These are phyloP conservation scores for Graphiopsis chlorocephala DNA, from an alignment of 2,329 filamentous ascomycete genomes.

Conservation along the genomic window DNA sequence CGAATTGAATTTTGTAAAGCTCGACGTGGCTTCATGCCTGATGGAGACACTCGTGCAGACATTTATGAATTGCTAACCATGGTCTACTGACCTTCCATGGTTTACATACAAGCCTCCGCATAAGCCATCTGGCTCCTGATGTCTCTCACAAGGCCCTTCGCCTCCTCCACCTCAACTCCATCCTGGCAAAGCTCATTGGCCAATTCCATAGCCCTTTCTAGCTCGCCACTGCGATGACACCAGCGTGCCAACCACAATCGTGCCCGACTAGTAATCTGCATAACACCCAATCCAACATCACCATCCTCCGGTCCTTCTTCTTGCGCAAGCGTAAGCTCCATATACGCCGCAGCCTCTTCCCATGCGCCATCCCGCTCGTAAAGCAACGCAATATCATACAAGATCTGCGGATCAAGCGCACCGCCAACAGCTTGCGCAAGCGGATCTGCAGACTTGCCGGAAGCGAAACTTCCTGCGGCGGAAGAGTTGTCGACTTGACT, in stretches of 20 bases:
- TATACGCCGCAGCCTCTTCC: conserved; percentile 82
- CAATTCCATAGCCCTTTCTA: conserved; percentile 71
- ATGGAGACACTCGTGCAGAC: not conserved
- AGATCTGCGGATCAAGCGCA: conserved; percentile 81
- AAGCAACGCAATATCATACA: conserved; percentile 84
- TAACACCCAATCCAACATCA: conserved; percentile 71
- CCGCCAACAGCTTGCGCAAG: conserved; percentile 48
- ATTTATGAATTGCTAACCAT: not conserved
- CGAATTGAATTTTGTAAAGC: not conserved
- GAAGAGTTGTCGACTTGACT: conserved; percentile 70
- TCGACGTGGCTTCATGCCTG: not conserved
- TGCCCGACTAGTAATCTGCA: conserved; percentile 85
- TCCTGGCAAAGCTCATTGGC: conserved; percentile 93
- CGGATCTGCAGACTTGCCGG: conserved; percentile 38
- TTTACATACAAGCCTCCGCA: conserved; percentile 19
- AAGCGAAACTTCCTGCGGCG: conserved; percentile 46
- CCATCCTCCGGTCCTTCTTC: conserved; percentile 66
- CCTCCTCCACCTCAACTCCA: conserved; percentile 93
- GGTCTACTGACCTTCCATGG: not conserved
- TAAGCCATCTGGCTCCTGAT: conserved; percentile 68
- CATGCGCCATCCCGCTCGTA: conserved; percentile 78
- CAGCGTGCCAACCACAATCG: conserved; percentile 88
- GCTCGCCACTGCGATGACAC: conserved; percentile 73
- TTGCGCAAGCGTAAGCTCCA: conserved; percentile 92
- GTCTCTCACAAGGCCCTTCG: conserved; percentile 87